Conservation (phyloP, 768 basidiomycete species). For the Coprinopsis sp. region DNA sequence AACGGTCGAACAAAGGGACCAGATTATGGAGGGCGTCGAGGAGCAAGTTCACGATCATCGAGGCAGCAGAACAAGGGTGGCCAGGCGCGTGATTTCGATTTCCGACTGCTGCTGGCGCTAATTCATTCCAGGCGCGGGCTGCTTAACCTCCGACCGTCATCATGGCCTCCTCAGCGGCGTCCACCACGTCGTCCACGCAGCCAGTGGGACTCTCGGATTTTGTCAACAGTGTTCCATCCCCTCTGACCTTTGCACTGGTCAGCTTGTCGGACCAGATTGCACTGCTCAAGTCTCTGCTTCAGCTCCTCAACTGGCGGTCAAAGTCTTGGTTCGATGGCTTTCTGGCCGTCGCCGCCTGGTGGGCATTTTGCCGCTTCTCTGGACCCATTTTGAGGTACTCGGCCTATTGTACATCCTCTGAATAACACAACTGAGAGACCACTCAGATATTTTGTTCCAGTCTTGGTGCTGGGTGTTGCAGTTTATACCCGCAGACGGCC, state of each 20-base stretch:
- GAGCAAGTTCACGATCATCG: constrained; percentile 14
- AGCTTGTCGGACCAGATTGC: constrained; percentile 54
- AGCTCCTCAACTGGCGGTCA: constrained; percentile 54
- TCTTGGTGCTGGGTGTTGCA: constrained; percentile 34
- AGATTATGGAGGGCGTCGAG: constrained; percentile 23
- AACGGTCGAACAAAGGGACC: constrained; percentile 37
- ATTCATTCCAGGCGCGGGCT: too few species aligned
- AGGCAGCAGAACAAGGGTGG: constrained; percentile 3
- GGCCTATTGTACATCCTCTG: background rate
- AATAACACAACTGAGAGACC: constrained; percentile 25
- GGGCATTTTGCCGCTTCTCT: constrained; percentile 1
- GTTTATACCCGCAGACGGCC: constrained; percentile 13
- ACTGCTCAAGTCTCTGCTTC: constrained; percentile 33
- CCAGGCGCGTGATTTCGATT: constrained; percentile 10
- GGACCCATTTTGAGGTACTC: background rate
- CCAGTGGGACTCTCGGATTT: constrained; percentile 37
- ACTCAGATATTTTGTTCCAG: constrained; percentile 54
- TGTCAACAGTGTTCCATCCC: constrained; percentile 54
- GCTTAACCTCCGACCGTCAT: background rate
- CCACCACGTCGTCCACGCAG: too few species aligned
- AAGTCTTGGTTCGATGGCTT: constrained; percentile 55
- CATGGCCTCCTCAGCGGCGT: constrained; percentile 3
- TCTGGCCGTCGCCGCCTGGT: constrained; percentile 26
- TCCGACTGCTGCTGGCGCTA: background rate
- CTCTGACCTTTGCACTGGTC: constrained; percentile 57